phyloP scores from a whole-genome alignment of 1,284 basidiomycete genomes.

The Ceratobasidium sp. region DNA sequence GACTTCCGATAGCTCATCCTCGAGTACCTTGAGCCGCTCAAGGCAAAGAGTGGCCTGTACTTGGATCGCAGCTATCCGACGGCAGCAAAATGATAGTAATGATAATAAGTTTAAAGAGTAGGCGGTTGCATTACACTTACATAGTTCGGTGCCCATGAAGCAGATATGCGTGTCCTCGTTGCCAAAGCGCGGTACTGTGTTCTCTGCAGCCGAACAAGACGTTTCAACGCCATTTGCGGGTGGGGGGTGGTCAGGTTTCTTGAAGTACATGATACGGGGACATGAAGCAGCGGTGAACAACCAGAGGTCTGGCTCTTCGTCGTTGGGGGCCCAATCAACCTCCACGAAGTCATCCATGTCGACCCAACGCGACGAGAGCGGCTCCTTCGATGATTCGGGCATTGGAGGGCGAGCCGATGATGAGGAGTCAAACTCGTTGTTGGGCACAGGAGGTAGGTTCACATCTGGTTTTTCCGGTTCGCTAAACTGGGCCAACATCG shows the following conservation, averaged over 20 bases:
- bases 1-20: slow-evolving; percentile 55
- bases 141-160: slow-evolving; percentile 79
- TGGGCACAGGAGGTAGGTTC: slow-evolving; percentile 36
- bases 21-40: slow-evolving; percentile 68
- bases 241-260: slow-evolving; percentile 59
- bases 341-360: slow-evolving; percentile 90
- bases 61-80: slow-evolving; percentile 68
- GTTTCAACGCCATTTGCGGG: slow-evolving; percentile 51
- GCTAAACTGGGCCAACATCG: slow-evolving; percentile 81
- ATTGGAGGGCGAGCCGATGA: slow-evolving; percentile 46
- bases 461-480: slow-evolving; percentile 70
- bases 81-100: neutral
- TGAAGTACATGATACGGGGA: slow-evolving; percentile 88
- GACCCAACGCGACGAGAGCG: slow-evolving; percentile 71
- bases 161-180: slow-evolving; percentile 89
- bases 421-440: slow-evolving; percentile 40
- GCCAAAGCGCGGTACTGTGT: slow-evolving; percentile 80
- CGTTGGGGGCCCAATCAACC: slow-evolving; percentile 73
- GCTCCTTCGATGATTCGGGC: slow-evolving; percentile 43
- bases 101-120: neutral
- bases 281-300: slow-evolving; percentile 81
- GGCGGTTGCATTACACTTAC: slow-evolving; percentile 62
- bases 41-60: slow-evolving; percentile 78
- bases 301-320: slow-evolving; percentile 71
- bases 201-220: slow-evolving; percentile 45